Percentiles rank a stretch among this genome's conserved stretches.
phyloP scores from a whole-genome alignment of 305 asterid genomes.

The Fraxinus xanthoxyloides region DNA sequence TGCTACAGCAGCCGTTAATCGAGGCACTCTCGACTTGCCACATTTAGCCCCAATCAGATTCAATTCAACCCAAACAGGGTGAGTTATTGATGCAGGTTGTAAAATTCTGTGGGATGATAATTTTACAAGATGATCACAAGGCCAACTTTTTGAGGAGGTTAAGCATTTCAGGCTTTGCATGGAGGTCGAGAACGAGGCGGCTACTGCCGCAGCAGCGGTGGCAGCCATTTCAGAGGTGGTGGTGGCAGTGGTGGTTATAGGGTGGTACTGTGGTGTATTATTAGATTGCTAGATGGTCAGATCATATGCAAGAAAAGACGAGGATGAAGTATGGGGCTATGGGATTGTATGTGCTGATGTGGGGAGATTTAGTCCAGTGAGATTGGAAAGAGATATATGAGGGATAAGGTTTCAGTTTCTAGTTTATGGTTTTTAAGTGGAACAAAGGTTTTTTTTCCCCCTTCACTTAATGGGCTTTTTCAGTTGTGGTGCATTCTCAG shows the following conservation, averaged over 20 bases:
- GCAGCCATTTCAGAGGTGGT: slow-evolving; percentile 44
- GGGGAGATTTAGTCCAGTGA: slow-evolving; percentile 49
- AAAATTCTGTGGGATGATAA: slow-evolving; percentile 40
- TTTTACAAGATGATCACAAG: slow-evolving; percentile 36
- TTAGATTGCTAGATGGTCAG: neutral
- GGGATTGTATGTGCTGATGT: slow-evolving; percentile 36
- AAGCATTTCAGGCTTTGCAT: slow-evolving; percentile 38
- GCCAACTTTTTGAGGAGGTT: slow-evolving; percentile 35
- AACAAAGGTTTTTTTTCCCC: neutral
- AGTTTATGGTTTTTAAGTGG: neutral
- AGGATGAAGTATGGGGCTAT: slow-evolving; percentile 15
- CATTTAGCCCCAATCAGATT: slow-evolving; percentile 16
- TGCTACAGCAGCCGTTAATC: slow-evolving; percentile 51
- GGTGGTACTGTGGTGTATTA: neutral
- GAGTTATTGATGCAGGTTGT: slow-evolving; percentile 29
- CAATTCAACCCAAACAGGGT: slow-evolving; percentile 34
- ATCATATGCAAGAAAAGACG: neutral
- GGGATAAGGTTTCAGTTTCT: slow-evolving; percentile 49
- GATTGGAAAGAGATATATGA: slow-evolving; percentile 35
- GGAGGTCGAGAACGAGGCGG: slow-evolving; percentile 59
- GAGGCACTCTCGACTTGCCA: slow-evolving; percentile 40
- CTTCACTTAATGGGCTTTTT: no score
- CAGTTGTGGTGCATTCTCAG: no score
- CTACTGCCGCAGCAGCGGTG: slow-evolving; percentile 58
- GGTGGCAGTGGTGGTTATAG: neutral